A percentile compares a stretch with the other conserved stretches of the same genome.
These are phyloP conservation scores for Nemania serpens DNA, from an alignment of 2,329 filamentous ascomycete genomes.

Conservation along the genomic window DNA sequence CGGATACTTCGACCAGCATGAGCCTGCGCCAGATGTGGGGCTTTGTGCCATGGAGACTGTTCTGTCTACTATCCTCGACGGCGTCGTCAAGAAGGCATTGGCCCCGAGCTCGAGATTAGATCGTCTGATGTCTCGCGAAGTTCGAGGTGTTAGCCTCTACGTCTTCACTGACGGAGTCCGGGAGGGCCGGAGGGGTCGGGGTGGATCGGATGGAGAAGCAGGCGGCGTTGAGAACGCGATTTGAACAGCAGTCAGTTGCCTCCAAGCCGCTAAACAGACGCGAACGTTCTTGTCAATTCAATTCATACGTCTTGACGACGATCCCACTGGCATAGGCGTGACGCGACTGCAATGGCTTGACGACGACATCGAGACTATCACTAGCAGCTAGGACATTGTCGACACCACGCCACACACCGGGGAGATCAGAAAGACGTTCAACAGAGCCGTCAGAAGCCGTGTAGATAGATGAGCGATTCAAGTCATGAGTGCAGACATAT, in stretches of 20 bases:
- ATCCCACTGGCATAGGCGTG: neutral
- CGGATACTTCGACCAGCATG: no score
- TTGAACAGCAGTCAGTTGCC: neutral
- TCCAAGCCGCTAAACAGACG: neutral
- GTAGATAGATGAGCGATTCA: neutral
- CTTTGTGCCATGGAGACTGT: no score
- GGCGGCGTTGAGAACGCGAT: conserved; percentile 15
- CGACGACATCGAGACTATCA: neutral
- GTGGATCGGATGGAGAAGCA: neutral
- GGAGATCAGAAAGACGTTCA: neutral
- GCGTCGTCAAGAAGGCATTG: no score
- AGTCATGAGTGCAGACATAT: neutral
- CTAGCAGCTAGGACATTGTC: neutral
- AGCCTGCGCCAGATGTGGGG: no score
- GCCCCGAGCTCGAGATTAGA: neutral
- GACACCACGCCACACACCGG: neutral
- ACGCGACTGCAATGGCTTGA: neutral
- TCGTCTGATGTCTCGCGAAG: neutral
- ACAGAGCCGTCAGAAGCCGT: neutral
- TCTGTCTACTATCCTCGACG: no score
- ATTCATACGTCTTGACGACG: conserved; percentile 6
- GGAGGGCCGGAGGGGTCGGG: neutral
- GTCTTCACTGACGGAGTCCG: conserved; percentile 17
- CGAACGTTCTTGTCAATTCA: conserved; percentile 12
- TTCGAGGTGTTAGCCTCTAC: conserved; percentile 3